Percentiles rank a stretch among this genome's conserved stretches.
These are phyloP conservation scores for Chalciporus piperatoides DNA, from an alignment of 1,284 basidiomycete species.

Conservation along the genomic window DNA sequence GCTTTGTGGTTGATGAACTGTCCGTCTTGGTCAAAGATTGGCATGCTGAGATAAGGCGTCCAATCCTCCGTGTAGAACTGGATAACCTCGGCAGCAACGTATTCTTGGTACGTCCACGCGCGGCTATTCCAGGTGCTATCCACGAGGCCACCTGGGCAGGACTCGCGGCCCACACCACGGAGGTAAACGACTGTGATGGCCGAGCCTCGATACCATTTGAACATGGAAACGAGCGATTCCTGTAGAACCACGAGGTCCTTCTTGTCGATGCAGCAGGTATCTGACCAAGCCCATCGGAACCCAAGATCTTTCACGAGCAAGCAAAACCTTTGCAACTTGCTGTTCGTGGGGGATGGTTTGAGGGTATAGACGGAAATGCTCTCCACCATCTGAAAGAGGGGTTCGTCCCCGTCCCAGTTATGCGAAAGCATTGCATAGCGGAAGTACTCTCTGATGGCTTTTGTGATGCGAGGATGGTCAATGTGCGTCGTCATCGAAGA, in stretches of 20 bases:
- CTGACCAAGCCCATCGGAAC: conserved; percentile 10
- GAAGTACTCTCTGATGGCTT: conserved; percentile 4
- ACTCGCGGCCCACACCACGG: not conserved
- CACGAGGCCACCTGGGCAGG: not conserved
- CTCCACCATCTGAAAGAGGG: not conserved
- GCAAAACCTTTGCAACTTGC: conserved; percentile 9
- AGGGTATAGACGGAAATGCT: not conserved
- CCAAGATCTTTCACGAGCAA: not conserved
- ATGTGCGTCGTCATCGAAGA: conserved; percentile 8
- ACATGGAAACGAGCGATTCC: conserved; percentile 5
- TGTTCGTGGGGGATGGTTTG: not conserved
- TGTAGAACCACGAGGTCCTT: conserved; percentile 1
- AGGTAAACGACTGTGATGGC: conserved; percentile 9
- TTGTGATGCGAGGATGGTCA: conserved; percentile 1
- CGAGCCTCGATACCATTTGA: conserved; percentile 1
- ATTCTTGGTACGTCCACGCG: conserved; percentile 15
- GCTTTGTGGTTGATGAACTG: conserved; percentile 3
- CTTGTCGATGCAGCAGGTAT: conserved; percentile 14
- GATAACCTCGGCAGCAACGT: conserved; percentile 7
- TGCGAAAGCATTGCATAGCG: conserved; percentile 14
- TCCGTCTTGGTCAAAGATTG: not conserved
- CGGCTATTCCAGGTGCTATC: conserved; percentile 4
- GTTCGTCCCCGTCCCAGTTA: conserved; percentile 7
- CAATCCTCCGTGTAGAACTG: not conserved
- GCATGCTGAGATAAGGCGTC: not conserved